Percentiles rank a stretch among this genome's conserved stretches.
phyloP scores from a whole-genome alignment of 768 basidiomycete genomes.

The Hortiboletus flavorubellus region DNA sequence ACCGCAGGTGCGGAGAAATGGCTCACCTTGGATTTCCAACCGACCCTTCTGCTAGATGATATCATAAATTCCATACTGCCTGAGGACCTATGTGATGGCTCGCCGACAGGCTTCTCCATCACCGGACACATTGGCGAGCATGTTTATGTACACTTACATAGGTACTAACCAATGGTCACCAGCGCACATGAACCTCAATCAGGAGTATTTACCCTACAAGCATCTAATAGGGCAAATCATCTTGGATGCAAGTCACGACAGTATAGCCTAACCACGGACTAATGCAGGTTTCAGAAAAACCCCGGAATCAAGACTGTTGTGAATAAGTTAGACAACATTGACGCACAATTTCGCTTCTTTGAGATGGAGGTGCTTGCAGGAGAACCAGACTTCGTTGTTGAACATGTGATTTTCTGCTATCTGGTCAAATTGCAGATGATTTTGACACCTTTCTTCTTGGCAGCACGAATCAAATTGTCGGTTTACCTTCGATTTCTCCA shows the following conservation, averaged over 20 bases:
- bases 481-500: slow-evolving; percentile 92
- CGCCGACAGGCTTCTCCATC: slow-evolving; percentile 83
- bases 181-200: slow-evolving; percentile 92
- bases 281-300: slow-evolving; percentile 68
- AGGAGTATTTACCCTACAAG: slow-evolving; percentile 90
- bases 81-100: slow-evolving; percentile 67
- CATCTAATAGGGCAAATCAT: slow-evolving; percentile 88
- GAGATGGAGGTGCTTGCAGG: slow-evolving; percentile 97
- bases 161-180: slow-evolving; percentile 4
- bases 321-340: slow-evolving; percentile 88
- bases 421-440: background rate
- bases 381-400: slow-evolving; percentile 79
- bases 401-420: slow-evolving; percentile 59
- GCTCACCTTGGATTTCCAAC: background rate
- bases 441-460: slow-evolving; percentile 1
- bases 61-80: slow-evolving; percentile 82
- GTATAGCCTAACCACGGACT: background rate
- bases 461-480: slow-evolving; percentile 83
- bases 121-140: slow-evolving; percentile 86
- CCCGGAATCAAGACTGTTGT: slow-evolving; percentile 80
- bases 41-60: slow-evolving; percentile 54
- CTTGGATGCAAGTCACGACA: slow-evolving; percentile 63
- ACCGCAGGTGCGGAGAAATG: slow-evolving; percentile 55
- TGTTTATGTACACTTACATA: background rate
- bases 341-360: slow-evolving; percentile 87